Evolutionary conservation across 2,329 filamentous ascomycete genomes (phyloP), one percentile per base, ranked within the genome.

Genomic region (Diaporthe longicolla): DNA sequence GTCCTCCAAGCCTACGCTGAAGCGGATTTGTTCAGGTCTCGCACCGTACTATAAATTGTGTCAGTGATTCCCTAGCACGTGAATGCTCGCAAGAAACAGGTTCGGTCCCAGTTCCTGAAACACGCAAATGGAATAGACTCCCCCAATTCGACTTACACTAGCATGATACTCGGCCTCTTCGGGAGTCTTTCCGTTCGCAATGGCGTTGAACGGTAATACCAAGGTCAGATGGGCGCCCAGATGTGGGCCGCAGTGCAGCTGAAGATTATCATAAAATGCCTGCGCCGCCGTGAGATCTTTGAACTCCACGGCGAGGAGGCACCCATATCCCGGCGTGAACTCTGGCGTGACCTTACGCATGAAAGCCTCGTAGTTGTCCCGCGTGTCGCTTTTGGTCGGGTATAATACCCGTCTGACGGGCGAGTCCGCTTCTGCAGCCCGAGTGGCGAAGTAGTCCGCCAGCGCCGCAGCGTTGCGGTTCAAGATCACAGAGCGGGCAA

Each of bases 391-490:
- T 68, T 78, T 80, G 26, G 81, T 81, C 0, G 88, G 87, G 77
- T 90, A 87, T 75, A 82, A 82, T 2, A 89, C 84, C 17, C 76
- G 80, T 5, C 74, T 73, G n/a, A 89, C 77, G 52, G 83, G 83
- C 29, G 80, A 83, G 86, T 83, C 13, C 83, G 78, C 26, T 19
- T 43, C 26, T 84, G 79, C 37, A 37, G 82, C 81, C 65, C 83
- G 83, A 0, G 81, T 78, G 71, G 80, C 79, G 45, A 84, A 82
- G 77, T 85, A 89, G 0, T 85, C 84, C 29, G 85, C 80, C 71
- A 90, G 78, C 3, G 86, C 85, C 77, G 75, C 86, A 50, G 88
- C 87, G 61, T 94, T 87, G 9, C 89, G 88, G 43, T 84, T 84
- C 73, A 88, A 86, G 15, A 82, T 84, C 10, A 84, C 81, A 57